A percentile compares a stretch with the other conserved stretches of the same genome.
Conservation (phyloP, 2,329 filamentous ascomycete species). For the Decorospora gaudefroyi region DNA sequence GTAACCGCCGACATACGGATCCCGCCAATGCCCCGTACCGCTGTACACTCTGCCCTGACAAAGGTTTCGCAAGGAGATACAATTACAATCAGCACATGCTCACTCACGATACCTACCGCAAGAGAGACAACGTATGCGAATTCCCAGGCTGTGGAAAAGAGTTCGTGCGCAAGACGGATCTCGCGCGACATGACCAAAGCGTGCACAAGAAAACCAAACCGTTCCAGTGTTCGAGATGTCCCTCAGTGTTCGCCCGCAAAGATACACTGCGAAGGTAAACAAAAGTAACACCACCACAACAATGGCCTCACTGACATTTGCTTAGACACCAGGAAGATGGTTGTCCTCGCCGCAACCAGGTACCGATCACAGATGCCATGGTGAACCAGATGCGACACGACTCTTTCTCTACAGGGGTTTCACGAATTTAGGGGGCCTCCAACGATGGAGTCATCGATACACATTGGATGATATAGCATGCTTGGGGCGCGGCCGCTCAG, state of each 20-base stretch:
- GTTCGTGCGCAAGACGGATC: conserved; percentile 82
- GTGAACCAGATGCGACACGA: conserved; percentile 13
- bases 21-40: conserved; percentile 55
- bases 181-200: conserved; percentile 61
- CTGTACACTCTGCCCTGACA: conserved; percentile 71
- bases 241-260: conserved; percentile 73
- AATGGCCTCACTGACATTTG: conserved; percentile 22
- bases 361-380: neutral
- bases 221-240: conserved; percentile 72
- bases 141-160: conserved; percentile 69
- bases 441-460: neutral
- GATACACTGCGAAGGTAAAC: conserved; percentile 78
- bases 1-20: conserved; percentile 27
- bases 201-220: conserved; percentile 76
- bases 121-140: conserved; percentile 71
- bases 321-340: conserved; percentile 75
- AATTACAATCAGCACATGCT: conserved; percentile 88
- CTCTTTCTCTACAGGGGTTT: conserved; percentile 1
- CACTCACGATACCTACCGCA: conserved; percentile 74
- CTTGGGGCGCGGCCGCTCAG: neutral
- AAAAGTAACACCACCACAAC: neutral
- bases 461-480: neutral
- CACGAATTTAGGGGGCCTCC: too few relatives aligned
- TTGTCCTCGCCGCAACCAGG: conserved; percentile 64
- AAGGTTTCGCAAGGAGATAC: conserved; percentile 79